Conservation (phyloP, 2,329 filamentous ascomycete genomes). For the Rutstroemia sp. region DNA sequence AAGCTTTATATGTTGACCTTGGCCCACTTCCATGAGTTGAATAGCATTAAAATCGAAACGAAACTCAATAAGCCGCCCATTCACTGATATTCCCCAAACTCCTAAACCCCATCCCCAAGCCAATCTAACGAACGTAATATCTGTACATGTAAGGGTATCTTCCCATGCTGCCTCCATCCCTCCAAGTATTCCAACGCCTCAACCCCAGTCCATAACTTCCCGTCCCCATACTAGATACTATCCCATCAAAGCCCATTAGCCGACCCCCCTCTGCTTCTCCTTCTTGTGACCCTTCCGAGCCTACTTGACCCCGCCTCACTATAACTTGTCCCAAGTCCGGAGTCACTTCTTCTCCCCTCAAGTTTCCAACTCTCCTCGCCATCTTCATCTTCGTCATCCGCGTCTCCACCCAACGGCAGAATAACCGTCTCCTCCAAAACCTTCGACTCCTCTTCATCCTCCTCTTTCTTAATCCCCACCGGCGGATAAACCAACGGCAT, state of each 20-base stretch:
- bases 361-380: conserved; percentile 28
- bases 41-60: too few species aligned
- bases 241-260: neutral
- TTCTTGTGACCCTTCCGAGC: conserved; percentile 17
- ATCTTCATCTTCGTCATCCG: conserved; percentile 42
- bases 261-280: conserved; percentile 13
- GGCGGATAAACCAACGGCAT: conserved; percentile 34
- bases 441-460: conserved; percentile 24
- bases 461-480: conserved; percentile 26
- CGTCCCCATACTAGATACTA: neutral
- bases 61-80: too few species aligned
- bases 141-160: neutral
- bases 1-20: too few species aligned
- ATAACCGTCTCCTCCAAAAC: conserved; percentile 19
- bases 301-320: conserved; percentile 32
- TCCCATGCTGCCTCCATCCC: neutral
- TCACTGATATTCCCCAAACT: too few species aligned
- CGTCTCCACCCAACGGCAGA: conserved; percentile 33
- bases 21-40: too few species aligned
- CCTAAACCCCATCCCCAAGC: too few species aligned
- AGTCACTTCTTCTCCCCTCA: conserved; percentile 33
- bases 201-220: neutral
- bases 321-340: conserved; percentile 48
- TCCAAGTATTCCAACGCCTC: neutral
- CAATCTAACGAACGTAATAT: too few species aligned